Evolutionary conservation across 176 grass and related monocot genomes (phyloP).

Genomic region (Saccharum spontaneum): DNA sequence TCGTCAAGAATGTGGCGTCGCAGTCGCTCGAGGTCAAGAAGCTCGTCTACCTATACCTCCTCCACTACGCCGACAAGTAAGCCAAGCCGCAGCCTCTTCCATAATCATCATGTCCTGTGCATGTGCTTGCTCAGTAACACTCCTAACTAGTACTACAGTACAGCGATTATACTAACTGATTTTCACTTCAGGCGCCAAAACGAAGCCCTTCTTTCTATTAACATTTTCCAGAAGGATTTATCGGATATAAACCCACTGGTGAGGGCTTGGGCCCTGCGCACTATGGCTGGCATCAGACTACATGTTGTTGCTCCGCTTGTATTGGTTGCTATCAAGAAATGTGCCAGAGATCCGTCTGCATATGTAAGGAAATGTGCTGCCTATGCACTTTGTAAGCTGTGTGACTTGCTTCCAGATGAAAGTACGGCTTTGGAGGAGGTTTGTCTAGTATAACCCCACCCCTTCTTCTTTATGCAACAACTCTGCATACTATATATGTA

Average conservation of each 20-base stretch:
- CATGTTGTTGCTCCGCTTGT: constrained; percentile 82
- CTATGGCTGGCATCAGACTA: constrained; percentile 88
- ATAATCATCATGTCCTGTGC: background rate
- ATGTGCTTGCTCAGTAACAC: background rate
- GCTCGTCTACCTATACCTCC: constrained; percentile 92
- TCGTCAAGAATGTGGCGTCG: constrained; percentile 92
- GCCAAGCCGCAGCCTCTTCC: background rate
- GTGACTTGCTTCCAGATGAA: constrained; percentile 79
- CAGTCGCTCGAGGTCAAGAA: constrained; percentile 94
- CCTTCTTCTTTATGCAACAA: background rate
- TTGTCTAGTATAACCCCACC: background rate
- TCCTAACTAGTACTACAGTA: background rate
- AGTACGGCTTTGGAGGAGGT: constrained; percentile 67
- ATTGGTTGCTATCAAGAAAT: constrained; percentile 71
- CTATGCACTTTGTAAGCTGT: constrained; percentile 78
- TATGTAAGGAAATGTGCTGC: constrained; percentile 95
- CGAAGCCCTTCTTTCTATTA: constrained; percentile 93
- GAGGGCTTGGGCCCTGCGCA: constrained; percentile 88
- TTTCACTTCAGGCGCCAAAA: constrained; percentile 67
- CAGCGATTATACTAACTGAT: background rate
- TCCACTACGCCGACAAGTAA: constrained; percentile 97
- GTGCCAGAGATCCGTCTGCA: constrained; percentile 76
- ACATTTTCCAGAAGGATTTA: constrained; percentile 97
- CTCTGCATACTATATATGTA: background rate
- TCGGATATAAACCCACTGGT: constrained; percentile 94